phyloP scores from a whole-genome alignment of 352 stramenopile genomes.

The Phytophthora multivora region DNA sequence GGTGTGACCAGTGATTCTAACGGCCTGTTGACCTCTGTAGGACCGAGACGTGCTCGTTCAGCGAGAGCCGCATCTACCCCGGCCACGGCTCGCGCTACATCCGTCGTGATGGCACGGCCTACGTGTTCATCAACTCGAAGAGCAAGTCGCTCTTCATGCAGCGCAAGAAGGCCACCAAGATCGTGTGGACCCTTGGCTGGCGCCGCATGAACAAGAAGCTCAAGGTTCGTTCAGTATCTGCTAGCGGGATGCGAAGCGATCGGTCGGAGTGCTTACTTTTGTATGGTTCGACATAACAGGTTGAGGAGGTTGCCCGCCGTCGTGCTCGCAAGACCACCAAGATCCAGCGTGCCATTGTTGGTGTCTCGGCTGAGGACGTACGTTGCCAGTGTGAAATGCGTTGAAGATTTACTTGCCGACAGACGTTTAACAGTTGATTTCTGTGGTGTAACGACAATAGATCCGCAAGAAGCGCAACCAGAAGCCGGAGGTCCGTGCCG shows the following conservation, averaged over 20 bases:
- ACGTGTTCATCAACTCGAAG: constrained; percentile 97
- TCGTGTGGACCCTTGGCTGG: constrained; percentile 98
- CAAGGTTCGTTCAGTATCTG: constrained; percentile 70
- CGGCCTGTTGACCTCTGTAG: constrained; percentile 39
- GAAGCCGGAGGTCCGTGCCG: constrained; percentile 93
- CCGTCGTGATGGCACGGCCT: constrained; percentile 95
- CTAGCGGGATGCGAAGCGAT: not conserved
- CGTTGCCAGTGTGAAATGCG: constrained; percentile 10
- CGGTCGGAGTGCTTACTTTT: constrained; percentile 5
- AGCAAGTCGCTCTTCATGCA: constrained; percentile 98
- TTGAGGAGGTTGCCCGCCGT: constrained; percentile 83
- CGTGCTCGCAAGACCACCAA: constrained; percentile 95
- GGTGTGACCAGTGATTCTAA: constrained; percentile 18
- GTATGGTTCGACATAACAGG: constrained; percentile 29
- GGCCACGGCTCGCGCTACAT: constrained; percentile 99
- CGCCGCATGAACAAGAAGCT: constrained; percentile 99
- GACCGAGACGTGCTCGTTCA: constrained; percentile 92
- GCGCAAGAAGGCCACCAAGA: constrained; percentile 99
- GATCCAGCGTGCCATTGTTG: constrained; percentile 97
- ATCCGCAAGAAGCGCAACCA: constrained; percentile 98
- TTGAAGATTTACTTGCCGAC: not conserved
- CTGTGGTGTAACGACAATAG: constrained; percentile 23
- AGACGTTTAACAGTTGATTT: not conserved
- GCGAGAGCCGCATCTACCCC: constrained; percentile 95
- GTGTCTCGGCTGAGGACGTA: constrained; percentile 95